A percentile compares a stretch with the other conserved stretches of the same genome.
Evolutionary conservation across 2,329 filamentous ascomycete species (phyloP).

Genomic region (Botrytis tulipae): DNA sequence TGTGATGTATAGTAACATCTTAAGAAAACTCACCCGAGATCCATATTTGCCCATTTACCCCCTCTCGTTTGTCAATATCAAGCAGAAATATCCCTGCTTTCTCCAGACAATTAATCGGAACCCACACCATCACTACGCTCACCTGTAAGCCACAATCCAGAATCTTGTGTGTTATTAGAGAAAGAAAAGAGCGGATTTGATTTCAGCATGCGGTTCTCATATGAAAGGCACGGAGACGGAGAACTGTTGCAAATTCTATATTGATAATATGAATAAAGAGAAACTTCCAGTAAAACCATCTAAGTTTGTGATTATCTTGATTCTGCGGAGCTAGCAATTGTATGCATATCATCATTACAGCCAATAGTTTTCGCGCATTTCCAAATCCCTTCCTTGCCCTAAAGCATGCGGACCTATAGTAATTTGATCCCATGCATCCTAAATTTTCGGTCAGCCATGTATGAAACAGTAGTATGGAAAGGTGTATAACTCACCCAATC

Average conservation of each 20-base stretch:
- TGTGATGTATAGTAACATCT: background rate
- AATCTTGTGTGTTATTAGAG: background rate
- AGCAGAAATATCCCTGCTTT: background rate
- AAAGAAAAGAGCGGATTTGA: background rate
- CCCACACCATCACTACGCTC: background rate
- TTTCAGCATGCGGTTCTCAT: background rate
- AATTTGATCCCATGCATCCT: constrained; percentile 32
- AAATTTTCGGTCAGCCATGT: background rate
- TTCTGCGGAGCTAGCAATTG: background rate
- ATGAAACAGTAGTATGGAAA: background rate
- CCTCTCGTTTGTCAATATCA: background rate
- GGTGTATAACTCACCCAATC: constrained; percentile 27
- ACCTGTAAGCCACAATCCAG: background rate
- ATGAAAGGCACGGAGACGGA: background rate
- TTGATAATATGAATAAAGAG: no score
- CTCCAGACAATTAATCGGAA: fast-evolving
- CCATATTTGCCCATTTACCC: background rate
- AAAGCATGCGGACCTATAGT: constrained; percentile 17
- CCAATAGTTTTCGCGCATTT: background rate
- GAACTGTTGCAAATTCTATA: background rate
- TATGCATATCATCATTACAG: background rate
- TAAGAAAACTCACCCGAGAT: background rate
- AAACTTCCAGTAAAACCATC: background rate
- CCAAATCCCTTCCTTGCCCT: background rate
- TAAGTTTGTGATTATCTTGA: background rate